Evolutionary conservation across 2,329 filamentous ascomycete genomes (phyloP), one percentile per base, ranked within the genome.

Genomic region (Verruconis gallopava): DNA sequence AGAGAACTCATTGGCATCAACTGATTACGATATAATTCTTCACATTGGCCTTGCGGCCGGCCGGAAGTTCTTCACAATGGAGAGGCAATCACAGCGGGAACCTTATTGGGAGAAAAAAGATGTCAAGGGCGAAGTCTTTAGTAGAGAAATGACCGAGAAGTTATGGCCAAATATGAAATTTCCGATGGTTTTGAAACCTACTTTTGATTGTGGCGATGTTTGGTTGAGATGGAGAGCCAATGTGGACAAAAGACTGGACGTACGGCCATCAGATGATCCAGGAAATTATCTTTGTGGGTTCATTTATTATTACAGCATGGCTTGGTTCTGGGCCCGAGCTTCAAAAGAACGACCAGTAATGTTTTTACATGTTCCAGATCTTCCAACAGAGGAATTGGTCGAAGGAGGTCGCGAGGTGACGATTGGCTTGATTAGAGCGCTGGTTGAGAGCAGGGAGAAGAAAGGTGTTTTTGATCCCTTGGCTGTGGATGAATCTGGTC

Each of bases 231-330:
- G 58, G 57, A 17, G 38, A 14, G 5, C 4, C 4, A 19, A 41
- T 17, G 20, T 45, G 9, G 19, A 20, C 9, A 9, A 21, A 19
- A 49, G 49, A 25, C 35, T 30, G 2, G 43, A 45, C 18, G 20
- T 54, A 49, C 49, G 56, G 38, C 44, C 53, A n/a, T 63, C 55
- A 21, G 55, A 62, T 34, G 61, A 65, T 46, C 57, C 64, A 3
- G 61, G 63, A 3, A 59, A 58, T 18, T 66, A 58, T 49, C 50
- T 66, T 4, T 67, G 65, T 50, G 63, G 64, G 25, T 66, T 64
- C 45, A 59, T 60, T n/a, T 66, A 66, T 47, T 64, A 59, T 47
- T 55, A 57, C 28, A 57, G 53, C 20, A 47, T 68, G 45, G 56
- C 56, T 3, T 56, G 53, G 48, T 58, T 51, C 34, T 57, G 49